Base-by-base conservation (phyloP, 1,284 basidiomycete species). In the Cryptococcus maquisensis region DNA sequence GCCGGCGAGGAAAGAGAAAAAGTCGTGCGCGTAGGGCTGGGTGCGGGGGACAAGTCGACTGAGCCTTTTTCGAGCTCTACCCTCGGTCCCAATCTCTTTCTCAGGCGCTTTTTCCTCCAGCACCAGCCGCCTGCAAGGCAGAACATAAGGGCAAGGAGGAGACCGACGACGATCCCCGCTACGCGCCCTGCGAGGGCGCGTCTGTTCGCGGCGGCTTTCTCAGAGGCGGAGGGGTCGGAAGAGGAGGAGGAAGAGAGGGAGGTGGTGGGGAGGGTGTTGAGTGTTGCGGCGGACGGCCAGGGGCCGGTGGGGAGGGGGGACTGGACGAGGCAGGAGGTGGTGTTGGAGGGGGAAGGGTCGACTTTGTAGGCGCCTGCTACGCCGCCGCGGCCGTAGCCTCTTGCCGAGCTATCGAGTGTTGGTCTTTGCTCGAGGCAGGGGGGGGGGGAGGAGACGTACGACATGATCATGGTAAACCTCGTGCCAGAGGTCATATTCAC, bases 381-480 rank as follows among this genome's bases (percentile, higher is more conserved):
- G 1, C 68, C 68, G 16, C 68, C 68, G n/a, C 54, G 45, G 7
- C 68, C 68, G 49, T 66, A 67, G 3, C 62, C 61, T 18, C 51
- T 46, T 18, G 44, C 55, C 15, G 54, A 57, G 38, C 62, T 64
- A 37, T 16, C 13, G 15, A 4, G 13, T 3, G 7, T 42, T 3
- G 28, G 26, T 36, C 23, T 10, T 16, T 15, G 44, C 59, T 10
- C 28, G 6, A 32, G 28, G 28, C 7, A 32, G 28, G 10, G 10
- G 10, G 28, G 28, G 28, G 28, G 10, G 10, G 10, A 10, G 28
- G 28, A 10, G 1, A 66, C 68, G 65, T 56, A 70, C 68, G 66
- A 68, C 62, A 68, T 65, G 55, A 68, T 59, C 28, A 71, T 39
- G 9, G 62, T 66, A 46, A 68, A 71, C 35, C 67, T 56, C n/a